phyloP scores from a whole-genome alignment of 495 filamentous ascomycete genomes.

The Trichoderma reesei region DNA sequence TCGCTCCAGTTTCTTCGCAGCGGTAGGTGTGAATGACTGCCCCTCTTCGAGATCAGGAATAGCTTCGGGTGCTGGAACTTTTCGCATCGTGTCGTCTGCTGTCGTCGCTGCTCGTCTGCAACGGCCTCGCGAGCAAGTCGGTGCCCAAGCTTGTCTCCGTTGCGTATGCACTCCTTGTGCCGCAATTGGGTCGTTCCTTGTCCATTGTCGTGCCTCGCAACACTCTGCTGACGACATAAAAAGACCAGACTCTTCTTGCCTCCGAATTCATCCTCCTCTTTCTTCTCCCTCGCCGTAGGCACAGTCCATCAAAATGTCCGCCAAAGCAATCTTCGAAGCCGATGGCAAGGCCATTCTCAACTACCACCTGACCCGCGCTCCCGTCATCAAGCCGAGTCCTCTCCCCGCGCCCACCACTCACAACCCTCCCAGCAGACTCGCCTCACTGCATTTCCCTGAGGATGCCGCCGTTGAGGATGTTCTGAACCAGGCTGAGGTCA shows the following conservation, averaged over 20 bases:
- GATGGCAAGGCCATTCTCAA: constrained; percentile 99
- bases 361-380: constrained; percentile 98
- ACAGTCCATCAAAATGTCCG: constrained; percentile 63
- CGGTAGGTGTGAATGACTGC: not conserved
- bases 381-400: constrained; percentile 95
- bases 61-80: not conserved
- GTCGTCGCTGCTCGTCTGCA: not conserved
- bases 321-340: constrained; percentile 96
- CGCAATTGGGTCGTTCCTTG: not conserved
- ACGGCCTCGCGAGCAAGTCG: not conserved
- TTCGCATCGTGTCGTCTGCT: not conserved
- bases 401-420: constrained; percentile 77
- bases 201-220: not conserved
- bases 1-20: not conserved
- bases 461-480: constrained; percentile 72
- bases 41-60: not conserved
- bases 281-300: not conserved
- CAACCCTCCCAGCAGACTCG: constrained; percentile 85
- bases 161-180: not conserved
- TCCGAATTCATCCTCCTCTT: constrained; percentile 12
- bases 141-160: not conserved
- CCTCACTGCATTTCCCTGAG: constrained; percentile 87
- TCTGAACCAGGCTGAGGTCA: constrained; percentile 89
- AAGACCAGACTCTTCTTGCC: constrained; percentile 12
- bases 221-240: constrained; percentile 10